phyloP scores from a whole-genome alignment of 2,329 filamentous ascomycete genomes.

The Monilinia fructicola region DNA sequence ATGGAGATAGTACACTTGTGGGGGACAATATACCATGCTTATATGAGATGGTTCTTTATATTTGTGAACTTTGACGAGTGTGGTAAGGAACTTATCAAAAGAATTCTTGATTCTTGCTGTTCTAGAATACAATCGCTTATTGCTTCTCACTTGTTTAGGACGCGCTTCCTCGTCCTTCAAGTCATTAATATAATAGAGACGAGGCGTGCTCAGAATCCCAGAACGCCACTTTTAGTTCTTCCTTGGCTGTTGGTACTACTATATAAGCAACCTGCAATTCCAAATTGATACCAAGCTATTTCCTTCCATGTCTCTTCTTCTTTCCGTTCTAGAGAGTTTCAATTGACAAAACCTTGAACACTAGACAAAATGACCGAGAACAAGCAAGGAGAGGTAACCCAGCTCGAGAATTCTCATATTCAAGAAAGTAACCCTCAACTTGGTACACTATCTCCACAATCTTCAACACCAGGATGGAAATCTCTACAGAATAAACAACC shows the following conservation, averaged over 20 bases:
- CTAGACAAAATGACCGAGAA: not conserved
- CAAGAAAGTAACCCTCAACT: not conserved
- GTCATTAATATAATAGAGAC: not conserved
- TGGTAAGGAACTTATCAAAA: too few relatives aligned
- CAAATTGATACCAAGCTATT: not conserved
- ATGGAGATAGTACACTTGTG: not conserved
- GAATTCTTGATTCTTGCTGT: too few relatives aligned
- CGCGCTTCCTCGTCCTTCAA: not conserved
- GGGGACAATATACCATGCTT: not conserved
- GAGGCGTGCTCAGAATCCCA: not conserved
- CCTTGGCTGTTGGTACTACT: not conserved
- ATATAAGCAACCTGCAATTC: not conserved
- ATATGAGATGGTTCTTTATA: not conserved
- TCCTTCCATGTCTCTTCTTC: not conserved
- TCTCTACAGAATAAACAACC: not conserved
- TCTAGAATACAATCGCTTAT: not conserved
- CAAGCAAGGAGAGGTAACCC: not conserved
- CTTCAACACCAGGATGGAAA: not conserved
- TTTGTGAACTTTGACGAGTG: too few relatives aligned
- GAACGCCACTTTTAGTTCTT: not conserved
- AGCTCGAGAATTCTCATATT: not conserved
- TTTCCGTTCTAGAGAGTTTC: not conserved
- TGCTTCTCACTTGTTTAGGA: not conserved
- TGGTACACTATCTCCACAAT: not conserved
- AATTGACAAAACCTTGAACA: not conserved